phyloP scores from a whole-genome alignment of 257 asterid species.

The Henckelia pumila region DNA sequence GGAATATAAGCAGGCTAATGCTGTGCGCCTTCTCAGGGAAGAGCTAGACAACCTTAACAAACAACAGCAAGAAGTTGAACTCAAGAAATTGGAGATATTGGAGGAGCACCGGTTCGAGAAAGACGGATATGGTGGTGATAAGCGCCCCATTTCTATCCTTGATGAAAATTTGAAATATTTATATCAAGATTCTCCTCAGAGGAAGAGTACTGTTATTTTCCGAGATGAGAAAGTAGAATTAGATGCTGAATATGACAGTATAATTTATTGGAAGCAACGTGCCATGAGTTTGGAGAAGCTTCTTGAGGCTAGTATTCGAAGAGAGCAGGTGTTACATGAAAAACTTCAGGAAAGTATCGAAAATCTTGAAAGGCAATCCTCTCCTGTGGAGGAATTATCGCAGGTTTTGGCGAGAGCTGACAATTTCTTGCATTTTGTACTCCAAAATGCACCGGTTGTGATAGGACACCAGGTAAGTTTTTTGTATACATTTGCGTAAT shows the following conservation, averaged over 20 bases:
- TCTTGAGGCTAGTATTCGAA: conserved; percentile 51
- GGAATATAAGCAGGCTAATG: conserved; percentile 79
- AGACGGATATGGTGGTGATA: conserved; percentile 69
- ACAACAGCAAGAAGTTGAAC: conserved; percentile 82
- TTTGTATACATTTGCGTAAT: background rate
- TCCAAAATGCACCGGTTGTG: conserved; percentile 91
- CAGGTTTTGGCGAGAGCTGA: conserved; percentile 80
- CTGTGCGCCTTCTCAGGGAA: conserved; percentile 72
- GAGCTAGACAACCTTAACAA: conserved; percentile 80
- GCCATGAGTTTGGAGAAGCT: conserved; percentile 65
- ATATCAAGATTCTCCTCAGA: conserved; percentile 53
- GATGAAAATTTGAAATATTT: conserved; percentile 62
- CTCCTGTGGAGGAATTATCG: conserved; percentile 84
- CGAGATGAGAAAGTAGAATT: conserved; percentile 47
- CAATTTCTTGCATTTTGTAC: conserved; percentile 81
- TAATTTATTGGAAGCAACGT: conserved; percentile 67
- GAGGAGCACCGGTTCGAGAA: conserved; percentile 79
- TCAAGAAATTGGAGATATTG: conserved; percentile 81
- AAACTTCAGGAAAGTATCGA: conserved; percentile 85
- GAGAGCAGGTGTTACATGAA: conserved; percentile 58
- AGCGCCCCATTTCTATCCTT: conserved; percentile 75
- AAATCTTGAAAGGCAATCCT: conserved; percentile 67
- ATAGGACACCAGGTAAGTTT: conserved; percentile 79
- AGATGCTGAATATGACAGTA: conserved; percentile 66
- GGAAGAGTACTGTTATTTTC: conserved; percentile 44